Evolutionary conservation across 805 yeast species (phyloP).

Genomic region (Schwanniomyces polymorphus): DNA sequence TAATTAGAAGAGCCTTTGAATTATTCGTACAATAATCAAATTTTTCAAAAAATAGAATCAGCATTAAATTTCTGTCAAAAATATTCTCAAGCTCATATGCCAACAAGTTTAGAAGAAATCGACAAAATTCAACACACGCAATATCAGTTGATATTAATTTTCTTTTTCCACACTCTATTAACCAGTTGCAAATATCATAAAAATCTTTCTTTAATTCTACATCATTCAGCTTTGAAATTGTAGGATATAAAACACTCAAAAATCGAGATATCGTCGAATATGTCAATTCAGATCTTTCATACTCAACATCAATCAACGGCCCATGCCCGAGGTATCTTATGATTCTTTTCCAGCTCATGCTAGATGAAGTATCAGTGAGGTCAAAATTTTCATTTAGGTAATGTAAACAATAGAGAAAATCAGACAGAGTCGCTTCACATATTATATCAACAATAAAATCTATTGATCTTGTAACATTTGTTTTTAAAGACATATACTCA

Average conservation of each 20-base stretch:
- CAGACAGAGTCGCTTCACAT: not conserved
- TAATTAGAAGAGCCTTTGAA: slow-evolving; percentile 18
- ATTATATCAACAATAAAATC: not conserved
- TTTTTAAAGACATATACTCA: not conserved
- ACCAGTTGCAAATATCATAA: slow-evolving; percentile 48
- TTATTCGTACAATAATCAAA: slow-evolving; percentile 14
- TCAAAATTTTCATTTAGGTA: not conserved
- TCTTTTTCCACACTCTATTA: slow-evolving; percentile 39
- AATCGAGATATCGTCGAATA: slow-evolving; percentile 31
- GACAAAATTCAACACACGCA: slow-evolving; percentile 29
- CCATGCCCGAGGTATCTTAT: slow-evolving; percentile 32
- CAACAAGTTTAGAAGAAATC: slow-evolving; percentile 30
- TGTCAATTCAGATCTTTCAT: slow-evolving; percentile 43
- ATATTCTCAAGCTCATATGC: slow-evolving; percentile 22
- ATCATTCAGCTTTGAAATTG: slow-evolving; percentile 22
- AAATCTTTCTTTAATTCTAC: slow-evolving; percentile 39
- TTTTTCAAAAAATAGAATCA: slow-evolving; percentile 17
- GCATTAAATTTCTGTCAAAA: slow-evolving; percentile 13
- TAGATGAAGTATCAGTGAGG: too few relatives aligned
- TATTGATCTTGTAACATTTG: not conserved
- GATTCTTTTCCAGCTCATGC: slow-evolving; percentile 6
- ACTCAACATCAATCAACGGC: slow-evolving; percentile 22
- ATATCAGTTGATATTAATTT: slow-evolving; percentile 38
- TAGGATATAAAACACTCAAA: slow-evolving; percentile 18
- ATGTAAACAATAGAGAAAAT: not conserved